These are phyloP conservation scores for Elsinoe necatrix DNA, from an alignment of 2,329 filamentous ascomycete species.

Conservation along the genomic window DNA sequence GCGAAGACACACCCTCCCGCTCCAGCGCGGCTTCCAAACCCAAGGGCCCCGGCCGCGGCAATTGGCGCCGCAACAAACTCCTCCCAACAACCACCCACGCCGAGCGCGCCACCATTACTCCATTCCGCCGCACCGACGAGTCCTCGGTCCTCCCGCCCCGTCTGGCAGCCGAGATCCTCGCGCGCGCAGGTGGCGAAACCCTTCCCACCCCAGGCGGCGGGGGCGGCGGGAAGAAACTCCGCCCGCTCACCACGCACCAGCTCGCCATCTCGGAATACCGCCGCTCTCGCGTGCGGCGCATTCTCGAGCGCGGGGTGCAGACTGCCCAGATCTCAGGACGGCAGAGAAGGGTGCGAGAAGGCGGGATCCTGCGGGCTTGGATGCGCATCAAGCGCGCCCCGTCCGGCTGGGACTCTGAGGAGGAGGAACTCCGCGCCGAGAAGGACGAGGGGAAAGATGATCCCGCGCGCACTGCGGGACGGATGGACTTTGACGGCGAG, in stretches of 20 bases:
- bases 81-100: constrained; percentile 20
- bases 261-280: constrained; percentile 71
- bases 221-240: constrained; percentile 46
- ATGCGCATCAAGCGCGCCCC: constrained; percentile 49
- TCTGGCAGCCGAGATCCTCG: constrained; percentile 12
- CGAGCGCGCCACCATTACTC: constrained; percentile 26
- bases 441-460: constrained; percentile 30
- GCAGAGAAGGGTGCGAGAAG: constrained; percentile 54
- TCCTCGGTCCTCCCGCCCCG: constrained; percentile 21
- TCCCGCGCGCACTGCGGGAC: constrained; percentile 13
- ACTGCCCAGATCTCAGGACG: constrained; percentile 56
- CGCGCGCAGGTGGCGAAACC: constrained; percentile 21
- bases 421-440: constrained; percentile 27
- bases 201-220: constrained; percentile 29
- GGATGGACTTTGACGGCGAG: constrained; percentile 10
- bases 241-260: constrained; percentile 73
- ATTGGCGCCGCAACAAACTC: constrained; percentile 38
- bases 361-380: constrained; percentile 58
- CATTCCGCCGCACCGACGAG: background rate
- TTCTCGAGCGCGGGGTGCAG: constrained; percentile 65
- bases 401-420: constrained; percentile 41
- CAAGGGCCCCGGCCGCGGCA: constrained; percentile 41
- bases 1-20: constrained; percentile 34
- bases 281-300: constrained; percentile 71
- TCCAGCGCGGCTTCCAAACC: constrained; percentile 20